phyloP scores from a whole-genome alignment of 768 basidiomycete species.

The Boletus pseudo-olivaceus region DNA sequence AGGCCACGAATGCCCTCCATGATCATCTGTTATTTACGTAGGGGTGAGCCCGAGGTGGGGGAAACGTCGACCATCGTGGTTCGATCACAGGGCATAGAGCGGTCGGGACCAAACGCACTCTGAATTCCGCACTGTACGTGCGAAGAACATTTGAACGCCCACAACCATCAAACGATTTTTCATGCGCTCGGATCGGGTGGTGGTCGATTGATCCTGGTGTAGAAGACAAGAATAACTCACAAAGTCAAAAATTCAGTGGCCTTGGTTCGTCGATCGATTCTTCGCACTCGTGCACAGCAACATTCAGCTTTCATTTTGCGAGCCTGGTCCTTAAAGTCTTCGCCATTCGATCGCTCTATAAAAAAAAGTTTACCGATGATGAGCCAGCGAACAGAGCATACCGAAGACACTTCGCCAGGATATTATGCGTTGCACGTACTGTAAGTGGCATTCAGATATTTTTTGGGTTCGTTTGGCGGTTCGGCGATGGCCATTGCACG shows the following conservation, averaged over 20 bases:
- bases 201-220: neutral
- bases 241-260: neutral
- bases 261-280: neutral
- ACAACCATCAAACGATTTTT: neutral
- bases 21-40: too few relatives aligned
- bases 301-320: neutral
- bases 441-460: neutral
- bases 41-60: too few relatives aligned
- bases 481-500: too few relatives aligned
- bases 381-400: neutral
- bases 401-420: neutral
- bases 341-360: neutral
- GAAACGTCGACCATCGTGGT: too few relatives aligned
- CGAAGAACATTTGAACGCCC: neutral
- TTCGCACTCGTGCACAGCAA: neutral
- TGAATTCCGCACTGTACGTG: neutral
- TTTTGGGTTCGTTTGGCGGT: neutral
- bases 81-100: too few relatives aligned
- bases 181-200: neutral
- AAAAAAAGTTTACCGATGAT: too few relatives aligned
- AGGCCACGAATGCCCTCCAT: too few relatives aligned
- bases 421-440: neutral
- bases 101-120: neutral
- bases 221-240: neutral
- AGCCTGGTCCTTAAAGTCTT: too few relatives aligned